Evolutionary conservation across 192 early-diverging fungal species (phyloP).

Genomic region (Jimgerdemannia flammicorona): DNA sequence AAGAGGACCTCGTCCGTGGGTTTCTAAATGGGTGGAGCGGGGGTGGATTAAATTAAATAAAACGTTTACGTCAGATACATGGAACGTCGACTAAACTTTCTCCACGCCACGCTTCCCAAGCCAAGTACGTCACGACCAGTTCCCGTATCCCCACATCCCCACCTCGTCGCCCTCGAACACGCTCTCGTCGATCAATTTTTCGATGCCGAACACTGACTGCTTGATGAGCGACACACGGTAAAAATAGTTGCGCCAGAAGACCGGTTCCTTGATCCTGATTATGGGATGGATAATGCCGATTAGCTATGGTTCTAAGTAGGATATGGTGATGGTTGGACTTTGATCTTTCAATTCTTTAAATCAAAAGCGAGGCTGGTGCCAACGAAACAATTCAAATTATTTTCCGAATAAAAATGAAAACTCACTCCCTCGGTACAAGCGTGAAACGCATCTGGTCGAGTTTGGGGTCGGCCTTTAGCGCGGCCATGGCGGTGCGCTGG

Average conservation of each 20-base stretch:
- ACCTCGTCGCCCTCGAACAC: constrained; percentile 1
- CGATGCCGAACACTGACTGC: constrained; percentile 35
- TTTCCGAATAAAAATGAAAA: not conserved
- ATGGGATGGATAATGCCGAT: too few relatives aligned
- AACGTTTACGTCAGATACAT: not conserved
- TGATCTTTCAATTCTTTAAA: too few relatives aligned
- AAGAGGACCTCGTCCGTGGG: not conserved
- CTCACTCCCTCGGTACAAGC: constrained; percentile 59
- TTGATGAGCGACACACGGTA: constrained; percentile 59
- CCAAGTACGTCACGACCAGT: not conserved
- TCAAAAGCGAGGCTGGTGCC: not conserved
- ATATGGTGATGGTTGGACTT: too few relatives aligned
- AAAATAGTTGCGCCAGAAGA: constrained; percentile 71
- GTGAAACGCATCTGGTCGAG: constrained; percentile 62
- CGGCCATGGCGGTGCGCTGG: constrained; percentile 48
- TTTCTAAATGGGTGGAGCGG: not conserved
- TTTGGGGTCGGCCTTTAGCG: constrained; percentile 49
- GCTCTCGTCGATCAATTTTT: not conserved
- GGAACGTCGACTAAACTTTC: not conserved
- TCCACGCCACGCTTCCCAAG: not conserved
- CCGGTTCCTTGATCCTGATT: constrained; percentile 48
- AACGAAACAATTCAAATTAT: not conserved
- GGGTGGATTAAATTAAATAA: not conserved
- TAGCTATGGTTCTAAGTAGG: too few relatives aligned
- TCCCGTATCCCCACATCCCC: not conserved